Evolutionary conservation across 257 asterid species (phyloP).

Genomic region (Solanum microdontum): DNA sequence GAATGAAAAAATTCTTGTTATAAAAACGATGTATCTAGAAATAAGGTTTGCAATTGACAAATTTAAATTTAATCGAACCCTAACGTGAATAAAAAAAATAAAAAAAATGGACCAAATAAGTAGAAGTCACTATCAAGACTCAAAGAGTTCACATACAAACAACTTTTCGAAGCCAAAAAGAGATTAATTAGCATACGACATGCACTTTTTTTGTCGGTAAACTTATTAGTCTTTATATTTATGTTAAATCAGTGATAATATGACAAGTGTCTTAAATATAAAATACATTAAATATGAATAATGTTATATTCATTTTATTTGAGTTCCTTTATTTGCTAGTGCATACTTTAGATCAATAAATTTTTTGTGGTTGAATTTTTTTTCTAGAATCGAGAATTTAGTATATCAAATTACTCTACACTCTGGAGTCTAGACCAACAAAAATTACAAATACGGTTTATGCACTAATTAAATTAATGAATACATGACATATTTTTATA

Average conservation of each 20-base stretch:
- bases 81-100: too few species aligned
- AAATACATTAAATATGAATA: too few species aligned
- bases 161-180: background rate
- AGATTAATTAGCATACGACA: background rate
- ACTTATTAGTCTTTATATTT: background rate
- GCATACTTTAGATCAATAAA: fast-evolving
- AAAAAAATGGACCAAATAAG: background rate
- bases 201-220: background rate
- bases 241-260: background rate
- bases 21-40: fast-evolving
- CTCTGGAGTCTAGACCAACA: background rate
- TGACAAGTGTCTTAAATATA: background rate
- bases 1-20: too few species aligned
- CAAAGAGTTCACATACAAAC: background rate
- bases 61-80: background rate
- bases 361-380: too few species aligned
- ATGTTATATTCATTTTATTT: background rate
- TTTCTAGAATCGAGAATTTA: too few species aligned
- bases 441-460: background rate
- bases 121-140: background rate
- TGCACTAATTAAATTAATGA: background rate
- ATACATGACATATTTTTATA: background rate
- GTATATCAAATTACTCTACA: background rate
- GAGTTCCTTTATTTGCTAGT: background rate
- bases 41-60: fast-evolving